These are phyloP conservation scores for Russula olivacea DNA, from an alignment of 768 basidiomycete species.

Conservation along the genomic window DNA sequence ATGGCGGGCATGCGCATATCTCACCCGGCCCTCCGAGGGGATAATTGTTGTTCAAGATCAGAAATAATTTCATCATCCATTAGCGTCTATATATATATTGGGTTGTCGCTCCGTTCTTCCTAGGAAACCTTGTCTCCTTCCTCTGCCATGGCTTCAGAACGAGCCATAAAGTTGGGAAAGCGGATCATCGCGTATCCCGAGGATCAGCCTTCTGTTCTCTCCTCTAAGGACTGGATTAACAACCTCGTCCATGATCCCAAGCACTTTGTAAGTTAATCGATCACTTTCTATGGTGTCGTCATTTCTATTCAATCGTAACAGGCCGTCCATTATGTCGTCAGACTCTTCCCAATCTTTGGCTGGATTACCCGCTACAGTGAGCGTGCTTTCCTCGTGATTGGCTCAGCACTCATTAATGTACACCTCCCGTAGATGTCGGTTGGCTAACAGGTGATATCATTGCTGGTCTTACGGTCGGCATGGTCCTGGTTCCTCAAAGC, in stretches of 20 bases:
- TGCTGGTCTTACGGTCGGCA: slow-evolving; percentile 89
- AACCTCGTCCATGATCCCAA: slow-evolving; percentile 42
- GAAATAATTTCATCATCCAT: neutral
- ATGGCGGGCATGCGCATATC: neutral
- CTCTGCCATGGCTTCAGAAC: slow-evolving; percentile 33
- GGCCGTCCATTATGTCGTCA: slow-evolving; percentile 56
- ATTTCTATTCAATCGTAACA: slow-evolving; percentile 30
- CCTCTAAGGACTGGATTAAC: slow-evolving; percentile 50
- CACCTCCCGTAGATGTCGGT: slow-evolving; percentile 35
- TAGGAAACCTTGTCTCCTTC: neutral
- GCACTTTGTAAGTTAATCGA: slow-evolving; percentile 39
- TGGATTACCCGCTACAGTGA: slow-evolving; percentile 88
- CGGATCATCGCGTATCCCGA: slow-evolving; percentile 57
- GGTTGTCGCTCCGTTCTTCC: neutral
- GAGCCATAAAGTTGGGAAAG: slow-evolving; percentile 48
- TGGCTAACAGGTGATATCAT: slow-evolving; percentile 86
- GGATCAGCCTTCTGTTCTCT: slow-evolving; percentile 50
- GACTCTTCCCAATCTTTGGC: slow-evolving; percentile 76
- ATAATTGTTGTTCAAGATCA: neutral
- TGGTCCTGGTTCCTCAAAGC: slow-evolving; percentile 91
- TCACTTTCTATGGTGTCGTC: neutral
- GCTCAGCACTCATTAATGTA: neutral
- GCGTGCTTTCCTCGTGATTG: slow-evolving; percentile 26
- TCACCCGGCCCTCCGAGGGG: neutral
- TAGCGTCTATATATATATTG: slow-evolving; percentile 1